These are phyloP conservation scores for Panus rudis DNA, from an alignment of 768 basidiomycete genomes.

Conservation along the genomic window DNA sequence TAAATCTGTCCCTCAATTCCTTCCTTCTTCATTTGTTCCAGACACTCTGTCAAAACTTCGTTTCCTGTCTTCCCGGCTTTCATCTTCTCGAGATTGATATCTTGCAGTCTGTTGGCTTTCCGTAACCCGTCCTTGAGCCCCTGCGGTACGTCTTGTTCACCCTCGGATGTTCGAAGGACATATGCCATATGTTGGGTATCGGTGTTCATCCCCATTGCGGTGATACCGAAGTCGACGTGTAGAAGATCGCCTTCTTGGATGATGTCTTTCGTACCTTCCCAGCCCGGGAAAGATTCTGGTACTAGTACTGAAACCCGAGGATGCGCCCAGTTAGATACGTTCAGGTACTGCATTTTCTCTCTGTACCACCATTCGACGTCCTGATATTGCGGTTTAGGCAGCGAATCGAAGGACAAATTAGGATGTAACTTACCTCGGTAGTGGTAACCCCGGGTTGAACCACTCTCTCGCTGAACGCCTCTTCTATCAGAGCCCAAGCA, in stretches of 20 bases:
- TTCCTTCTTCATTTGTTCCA: constrained; percentile 38
- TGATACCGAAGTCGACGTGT: constrained; percentile 50
- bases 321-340: constrained; percentile 47
- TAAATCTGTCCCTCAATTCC: constrained; percentile 43
- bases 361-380: constrained; percentile 51
- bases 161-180: constrained; percentile 34
- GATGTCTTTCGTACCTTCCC: constrained; percentile 32
- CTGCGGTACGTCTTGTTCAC: constrained; percentile 36
- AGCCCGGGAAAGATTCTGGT: constrained; percentile 35
- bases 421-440: constrained; percentile 28
- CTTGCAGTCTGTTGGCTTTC: constrained; percentile 45
- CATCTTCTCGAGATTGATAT: constrained; percentile 40
- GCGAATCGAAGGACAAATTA: no score
- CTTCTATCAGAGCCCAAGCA: constrained; percentile 45
- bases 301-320: constrained; percentile 41
- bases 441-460: constrained; percentile 38
- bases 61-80: constrained; percentile 40
- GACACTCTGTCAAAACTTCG: constrained; percentile 33
- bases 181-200: constrained; percentile 53
- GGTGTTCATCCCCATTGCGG: constrained; percentile 47
- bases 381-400: no score
- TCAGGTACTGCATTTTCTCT: constrained; percentile 40
- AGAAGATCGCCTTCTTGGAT: constrained; percentile 44
- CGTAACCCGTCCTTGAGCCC: constrained; percentile 37
- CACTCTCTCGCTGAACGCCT: constrained; percentile 40